phyloP scores from a whole-genome alignment of 169 alveolate species.

The Eimeria mitis region DNA sequence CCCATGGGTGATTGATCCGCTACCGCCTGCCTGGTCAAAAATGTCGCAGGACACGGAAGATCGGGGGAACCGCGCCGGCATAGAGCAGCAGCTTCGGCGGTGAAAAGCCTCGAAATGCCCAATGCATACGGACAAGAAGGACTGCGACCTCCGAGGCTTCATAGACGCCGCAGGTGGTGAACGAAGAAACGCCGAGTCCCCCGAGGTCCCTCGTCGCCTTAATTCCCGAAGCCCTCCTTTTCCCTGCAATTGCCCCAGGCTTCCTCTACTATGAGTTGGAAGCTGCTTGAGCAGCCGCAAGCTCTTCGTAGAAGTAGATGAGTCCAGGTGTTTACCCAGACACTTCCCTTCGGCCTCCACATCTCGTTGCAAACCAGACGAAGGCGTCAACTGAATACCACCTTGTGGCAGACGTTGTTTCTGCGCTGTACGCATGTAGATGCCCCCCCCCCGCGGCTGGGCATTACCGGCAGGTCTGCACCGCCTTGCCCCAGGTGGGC shows the following conservation, averaged over 20 bases:
- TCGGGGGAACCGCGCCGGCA: slow-evolving; percentile 41
- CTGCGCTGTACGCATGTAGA: background rate
- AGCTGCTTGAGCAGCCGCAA: background rate
- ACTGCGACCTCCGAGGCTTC: slow-evolving; percentile 47
- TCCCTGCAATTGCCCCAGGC: background rate
- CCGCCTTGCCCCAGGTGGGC: slow-evolving; percentile 27
- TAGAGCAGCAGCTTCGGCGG: slow-evolving; percentile 37
- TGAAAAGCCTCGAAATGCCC: slow-evolving; percentile 49
- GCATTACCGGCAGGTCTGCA: slow-evolving; percentile 8
- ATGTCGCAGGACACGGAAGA: background rate
- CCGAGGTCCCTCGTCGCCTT: slow-evolving; percentile 45
- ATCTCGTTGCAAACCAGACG: slow-evolving; percentile 1
- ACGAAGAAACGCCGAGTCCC: slow-evolving; percentile 26
- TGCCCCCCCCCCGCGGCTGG: slow-evolving; percentile 12
- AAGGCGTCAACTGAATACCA: background rate
- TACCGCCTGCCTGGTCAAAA: slow-evolving; percentile 6
- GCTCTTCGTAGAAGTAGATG: slow-evolving; percentile 5
- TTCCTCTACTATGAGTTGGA: background rate
- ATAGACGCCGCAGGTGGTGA: slow-evolving; percentile 16
- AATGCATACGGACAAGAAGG: slow-evolving; percentile 29
- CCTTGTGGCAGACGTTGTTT: slow-evolving; percentile 28
- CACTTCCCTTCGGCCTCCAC: slow-evolving; percentile 30
- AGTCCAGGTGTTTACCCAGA: background rate
- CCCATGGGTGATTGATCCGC: background rate
- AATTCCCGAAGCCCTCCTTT: slow-evolving; percentile 8